phyloP scores from a whole-genome alignment of 176 grass and related monocot species.

The Puccinellia tenuiflora region DNA sequence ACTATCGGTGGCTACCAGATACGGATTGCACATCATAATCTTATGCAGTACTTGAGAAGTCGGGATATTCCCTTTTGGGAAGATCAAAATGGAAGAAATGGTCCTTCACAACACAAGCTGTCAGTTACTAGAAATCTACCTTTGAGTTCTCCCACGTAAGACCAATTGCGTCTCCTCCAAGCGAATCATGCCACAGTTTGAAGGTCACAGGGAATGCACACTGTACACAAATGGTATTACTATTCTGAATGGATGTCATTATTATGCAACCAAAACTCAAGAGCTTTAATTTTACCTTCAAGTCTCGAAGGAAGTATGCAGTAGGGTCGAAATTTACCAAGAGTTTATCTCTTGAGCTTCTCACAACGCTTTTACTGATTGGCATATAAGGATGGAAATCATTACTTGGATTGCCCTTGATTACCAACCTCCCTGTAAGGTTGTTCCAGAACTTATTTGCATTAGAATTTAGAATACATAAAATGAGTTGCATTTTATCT shows the following conservation, averaged over 20 bases:
- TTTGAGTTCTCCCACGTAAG: constrained; percentile 86
- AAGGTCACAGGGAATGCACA: constrained; percentile 58
- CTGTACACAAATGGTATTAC: constrained; percentile 38
- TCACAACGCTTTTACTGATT: constrained; percentile 31
- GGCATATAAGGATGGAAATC: constrained; percentile 68
- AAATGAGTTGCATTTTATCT: neutral
- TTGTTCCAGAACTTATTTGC: constrained; percentile 14
- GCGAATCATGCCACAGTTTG: constrained; percentile 77
- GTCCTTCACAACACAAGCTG: neutral
- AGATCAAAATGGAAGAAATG: neutral
- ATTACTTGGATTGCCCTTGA: constrained; percentile 68
- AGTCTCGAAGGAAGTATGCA: constrained; percentile 55
- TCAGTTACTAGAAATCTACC: constrained; percentile 36
- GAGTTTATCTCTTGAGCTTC: constrained; percentile 68
- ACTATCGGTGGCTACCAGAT: neutral
- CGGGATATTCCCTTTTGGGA: neutral
- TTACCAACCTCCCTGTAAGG: constrained; percentile 63
- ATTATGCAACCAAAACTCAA: neutral
- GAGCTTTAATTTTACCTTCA: constrained; percentile 51
- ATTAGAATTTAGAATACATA: constrained; percentile 20
- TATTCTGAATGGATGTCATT: constrained; percentile 9
- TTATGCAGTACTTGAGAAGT: neutral
- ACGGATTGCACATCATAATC: neutral
- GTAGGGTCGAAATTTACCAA: constrained; percentile 85
- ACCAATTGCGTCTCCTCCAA: constrained; percentile 86